Base-by-base conservation (phyloP, 768 basidiomycete genomes). In the Lactarius evosmus region DNA sequence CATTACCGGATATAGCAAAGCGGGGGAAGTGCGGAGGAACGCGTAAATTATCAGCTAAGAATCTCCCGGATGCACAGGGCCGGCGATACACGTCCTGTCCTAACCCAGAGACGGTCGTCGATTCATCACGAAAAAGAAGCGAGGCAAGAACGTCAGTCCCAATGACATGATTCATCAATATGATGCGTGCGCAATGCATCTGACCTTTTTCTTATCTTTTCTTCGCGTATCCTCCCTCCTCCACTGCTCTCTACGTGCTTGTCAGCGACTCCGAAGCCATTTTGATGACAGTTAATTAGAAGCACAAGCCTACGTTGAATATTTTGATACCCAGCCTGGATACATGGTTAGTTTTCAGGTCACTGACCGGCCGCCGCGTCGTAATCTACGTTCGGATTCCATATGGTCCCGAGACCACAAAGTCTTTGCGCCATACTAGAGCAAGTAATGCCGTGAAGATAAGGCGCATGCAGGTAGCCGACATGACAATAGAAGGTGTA, bases 1-100 rank as follows among this genome's bases (percentile, higher is more conserved):
- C 34, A 56, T 44, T n/a, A 17, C 58, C 55, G 16, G 44, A 38
- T 54, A 33, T 27, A 36, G 53, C 7, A 49, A 27, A 4, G 46
- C 59, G 63, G 63, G 8, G 59, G 49, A 61, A 64, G 34, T 19
- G 55, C 63, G 63, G 54, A 38, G 3, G 9, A 54, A 38, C 27
- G 17, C 19, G 44, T 36, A 16, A 56, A 54, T 49, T 6, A 33
- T 52, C 38, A 33, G 53, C 3, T 17, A 59, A 36, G 40, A 55
- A 64, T 14, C 56, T 38, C 58, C 57, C 53, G 34, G 58, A 34
- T n/a, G 22, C 50, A 38, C 41, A 56, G 34, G 32, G 6, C 29
- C 58, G 34, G 41, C 16, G 12, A 52, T 38, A 41, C 17, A 22
- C 22, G 54, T 30, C 30, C 33, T 9, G 19, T 16, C 33, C 52